Conservation (phyloP, 495 filamentous ascomycete species). For the Viridothelium virens region DNA sequence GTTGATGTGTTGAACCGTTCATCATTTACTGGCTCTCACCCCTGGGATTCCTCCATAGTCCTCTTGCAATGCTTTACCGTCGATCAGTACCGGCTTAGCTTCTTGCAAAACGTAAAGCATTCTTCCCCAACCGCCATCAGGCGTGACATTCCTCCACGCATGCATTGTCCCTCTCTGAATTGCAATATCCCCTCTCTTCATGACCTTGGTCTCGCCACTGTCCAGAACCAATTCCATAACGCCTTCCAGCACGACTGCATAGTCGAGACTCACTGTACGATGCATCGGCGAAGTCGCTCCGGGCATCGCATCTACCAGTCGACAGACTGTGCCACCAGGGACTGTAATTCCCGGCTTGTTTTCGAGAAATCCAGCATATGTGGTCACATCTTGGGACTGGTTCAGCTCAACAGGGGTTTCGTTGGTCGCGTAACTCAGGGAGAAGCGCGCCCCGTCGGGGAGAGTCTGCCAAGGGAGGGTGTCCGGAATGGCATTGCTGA, state of each 20-base stretch:
- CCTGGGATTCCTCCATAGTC: slow-evolving; percentile 16
- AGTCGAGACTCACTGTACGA: slow-evolving; percentile 30
- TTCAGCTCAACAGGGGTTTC: slow-evolving; percentile 26
- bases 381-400: slow-evolving; percentile 42
- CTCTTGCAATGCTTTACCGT: slow-evolving; percentile 25
- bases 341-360: slow-evolving; percentile 33
- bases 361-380: slow-evolving; percentile 26
- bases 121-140: slow-evolving; percentile 19
- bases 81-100: slow-evolving; percentile 26
- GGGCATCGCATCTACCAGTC: slow-evolving; percentile 42
- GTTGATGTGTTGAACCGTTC: background rate
- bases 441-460: slow-evolving; percentile 15
- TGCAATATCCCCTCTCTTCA: slow-evolving; percentile 29
- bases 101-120: slow-evolving; percentile 30
- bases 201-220: slow-evolving; percentile 25
- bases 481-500: slow-evolving; percentile 26
- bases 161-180: slow-evolving; percentile 31
- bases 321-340: slow-evolving; percentile 44
- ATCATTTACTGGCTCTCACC: background rate
- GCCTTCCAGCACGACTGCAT: slow-evolving; percentile 32
- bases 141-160: slow-evolving; percentile 29
- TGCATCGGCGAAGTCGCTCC: slow-evolving; percentile 29
- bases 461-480: slow-evolving; percentile 10
- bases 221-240: slow-evolving; percentile 31
- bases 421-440: slow-evolving; percentile 26